These are phyloP conservation scores for Pythium dissotocum DNA, from an alignment of 352 stramenopile genomes.

Conservation along the genomic window DNA sequence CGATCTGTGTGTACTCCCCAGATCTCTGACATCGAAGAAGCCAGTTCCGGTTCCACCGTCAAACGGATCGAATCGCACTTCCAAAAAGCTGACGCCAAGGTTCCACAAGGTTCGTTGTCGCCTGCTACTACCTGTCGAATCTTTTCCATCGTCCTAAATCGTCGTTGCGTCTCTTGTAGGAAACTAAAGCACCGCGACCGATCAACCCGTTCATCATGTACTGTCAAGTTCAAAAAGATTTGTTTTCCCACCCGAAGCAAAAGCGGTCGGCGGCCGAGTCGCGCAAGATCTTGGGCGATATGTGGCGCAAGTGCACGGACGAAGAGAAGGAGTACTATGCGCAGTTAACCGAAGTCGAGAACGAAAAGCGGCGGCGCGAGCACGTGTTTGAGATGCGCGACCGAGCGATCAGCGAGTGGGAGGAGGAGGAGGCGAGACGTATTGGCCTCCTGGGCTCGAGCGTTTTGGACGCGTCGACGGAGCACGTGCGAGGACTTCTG, in stretches of 20 bases:
- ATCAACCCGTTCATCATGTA: slow-evolving; percentile 87
- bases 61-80: slow-evolving; percentile 27
- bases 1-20: slow-evolving; percentile 13
- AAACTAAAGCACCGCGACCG: slow-evolving; percentile 53
- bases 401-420: slow-evolving; percentile 70
- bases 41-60: slow-evolving; percentile 5
- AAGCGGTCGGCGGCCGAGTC: slow-evolving; percentile 67
- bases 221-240: slow-evolving; percentile 77
- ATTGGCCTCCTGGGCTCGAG: slow-evolving; percentile 57
- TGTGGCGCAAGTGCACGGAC: slow-evolving; percentile 81
- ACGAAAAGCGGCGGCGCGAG: slow-evolving; percentile 76
- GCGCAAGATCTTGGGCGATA: slow-evolving; percentile 79
- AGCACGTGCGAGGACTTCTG: slow-evolving; percentile 66
- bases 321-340: slow-evolving; percentile 84
- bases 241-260: slow-evolving; percentile 48
- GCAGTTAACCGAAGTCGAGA: slow-evolving; percentile 73
- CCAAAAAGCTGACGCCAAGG: slow-evolving; percentile 32
- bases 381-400: slow-evolving; percentile 71
- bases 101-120: slow-evolving; percentile 17
- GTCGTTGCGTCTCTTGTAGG: slow-evolving; percentile 25
- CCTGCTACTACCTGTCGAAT: neutral
- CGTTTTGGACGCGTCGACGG: slow-evolving; percentile 53
- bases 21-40: slow-evolving; percentile 51
- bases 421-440: slow-evolving; percentile 72
- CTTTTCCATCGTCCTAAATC: neutral